Conservation (phyloP, 2,329 filamentous ascomycete genomes). For the Stagonosporopsis tanaceti region DNA sequence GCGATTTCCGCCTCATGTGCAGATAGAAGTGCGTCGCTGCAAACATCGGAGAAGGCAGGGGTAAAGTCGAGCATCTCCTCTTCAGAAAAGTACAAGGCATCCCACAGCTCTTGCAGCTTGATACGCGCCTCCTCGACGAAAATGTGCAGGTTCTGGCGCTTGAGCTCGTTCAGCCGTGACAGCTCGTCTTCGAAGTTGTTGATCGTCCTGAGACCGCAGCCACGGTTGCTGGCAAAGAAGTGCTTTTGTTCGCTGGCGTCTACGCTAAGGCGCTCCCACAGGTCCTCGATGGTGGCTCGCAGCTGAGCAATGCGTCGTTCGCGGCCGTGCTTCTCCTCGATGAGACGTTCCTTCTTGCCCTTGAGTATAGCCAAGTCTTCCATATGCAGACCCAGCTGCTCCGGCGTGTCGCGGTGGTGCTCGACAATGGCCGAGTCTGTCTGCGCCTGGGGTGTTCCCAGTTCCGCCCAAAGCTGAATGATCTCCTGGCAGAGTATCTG, state of each 20-base stretch:
- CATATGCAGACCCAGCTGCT: slow-evolving; percentile 91
- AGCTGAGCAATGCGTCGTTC: slow-evolving; percentile 82
- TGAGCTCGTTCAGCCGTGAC: slow-evolving; percentile 84
- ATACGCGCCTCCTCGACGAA: slow-evolving; percentile 95
- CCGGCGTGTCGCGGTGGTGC: slow-evolving; percentile 86
- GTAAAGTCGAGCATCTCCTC: slow-evolving; percentile 99
- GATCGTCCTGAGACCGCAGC: slow-evolving; percentile 88
- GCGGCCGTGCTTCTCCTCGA: slow-evolving; percentile 86
- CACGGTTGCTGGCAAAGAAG: slow-evolving; percentile 87
- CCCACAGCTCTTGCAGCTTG: slow-evolving; percentile 94
- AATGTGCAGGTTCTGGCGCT: slow-evolving; percentile 91
- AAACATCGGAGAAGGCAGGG: slow-evolving; percentile 95
- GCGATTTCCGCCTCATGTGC: slow-evolving; percentile 92
- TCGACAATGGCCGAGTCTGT: slow-evolving; percentile 89
- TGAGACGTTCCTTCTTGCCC: slow-evolving; percentile 78
- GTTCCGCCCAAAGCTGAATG: slow-evolving; percentile 93
- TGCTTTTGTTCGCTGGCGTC: slow-evolving; percentile 83
- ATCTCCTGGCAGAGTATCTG: slow-evolving; percentile 81
- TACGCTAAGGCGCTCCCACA: slow-evolving; percentile 89
- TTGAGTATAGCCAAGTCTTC: slow-evolving; percentile 80
- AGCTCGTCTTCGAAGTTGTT: slow-evolving; percentile 97
- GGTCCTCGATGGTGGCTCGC: slow-evolving; percentile 76
- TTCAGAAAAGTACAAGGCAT: slow-evolving; percentile 90
- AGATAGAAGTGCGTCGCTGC: slow-evolving; percentile 92
- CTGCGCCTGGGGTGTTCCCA: slow-evolving; percentile 92